Evolutionary conservation across 2,329 filamentous ascomycete genomes (phyloP), one percentile per base, ranked within the genome.

Genomic region (Thelonectria rubi): DNA sequence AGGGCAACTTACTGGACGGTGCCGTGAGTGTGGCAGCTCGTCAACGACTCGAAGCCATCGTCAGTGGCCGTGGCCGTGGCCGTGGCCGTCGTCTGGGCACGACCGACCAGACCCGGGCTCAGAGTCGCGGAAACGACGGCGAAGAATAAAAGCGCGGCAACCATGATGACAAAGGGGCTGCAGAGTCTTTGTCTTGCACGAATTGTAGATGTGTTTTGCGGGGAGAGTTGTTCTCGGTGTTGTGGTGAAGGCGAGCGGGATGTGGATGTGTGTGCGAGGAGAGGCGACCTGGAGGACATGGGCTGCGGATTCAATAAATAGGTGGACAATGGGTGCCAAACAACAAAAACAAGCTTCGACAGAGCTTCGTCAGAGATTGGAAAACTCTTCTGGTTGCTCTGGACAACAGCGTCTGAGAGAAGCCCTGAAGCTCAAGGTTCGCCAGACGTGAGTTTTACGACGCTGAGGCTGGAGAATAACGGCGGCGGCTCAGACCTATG

Each of bases 21-120:
- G 4, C 65, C 64, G 51, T 71, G 66, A 46, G 63, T 58, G 58
- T 70, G 67, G 17, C 69, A 71, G 2, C 57, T 60, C 1, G 69
- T 71, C n/a, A 71, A 17, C 1, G 65, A 70, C 55, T 65, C n/a
- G 24, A 69, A 66, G 54, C 50, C 57, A n/a, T 47, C 17, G 26
- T 12, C 48, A 1, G 21, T 47, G 11, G 45, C 21, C 11, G 64
- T 65, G 10, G 69, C 58, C 7, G 67, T 66, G 0, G 63, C 50
- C 5, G 63, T 51, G 0, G 55, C 58, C 37, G 21, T 24, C 21
- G 21, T 24, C 21, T 24, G 21, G 21, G 21, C 21, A 24, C 7
- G 21, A 7, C 4, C 21, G 21, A 48, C 46, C 37, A 70, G 24
- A 24, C 54, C 60, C 1, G 66, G 65, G 15, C 63, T 60, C 6